Conservation (phyloP, 805 yeast species). For the Hanseniaspora clermontiae region DNA sequence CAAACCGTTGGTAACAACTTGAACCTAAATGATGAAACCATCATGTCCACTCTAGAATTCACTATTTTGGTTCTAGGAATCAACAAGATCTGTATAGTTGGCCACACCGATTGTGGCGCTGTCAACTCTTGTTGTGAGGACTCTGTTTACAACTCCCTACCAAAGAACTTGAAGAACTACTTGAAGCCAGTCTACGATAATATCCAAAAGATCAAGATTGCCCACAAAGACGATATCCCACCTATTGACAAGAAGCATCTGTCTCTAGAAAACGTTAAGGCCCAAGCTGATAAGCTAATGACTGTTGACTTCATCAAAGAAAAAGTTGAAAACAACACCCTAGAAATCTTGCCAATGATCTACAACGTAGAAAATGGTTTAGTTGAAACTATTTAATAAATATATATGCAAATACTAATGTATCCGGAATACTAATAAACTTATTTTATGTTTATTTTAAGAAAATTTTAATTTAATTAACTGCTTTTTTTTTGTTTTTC, state of each 20-base stretch:
- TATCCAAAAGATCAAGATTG: slow-evolving; percentile 44
- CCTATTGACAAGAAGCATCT: slow-evolving; percentile 39
- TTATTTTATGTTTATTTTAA: not conserved
- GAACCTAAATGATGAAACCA: slow-evolving; percentile 52
- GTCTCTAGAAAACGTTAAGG: slow-evolving; percentile 62
- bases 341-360: slow-evolving; percentile 71
- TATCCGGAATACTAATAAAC: slow-evolving; percentile 10
- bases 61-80: slow-evolving; percentile 78
- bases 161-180: slow-evolving; percentile 24
- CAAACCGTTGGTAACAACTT: slow-evolving; percentile 78
- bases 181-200: slow-evolving; percentile 59
- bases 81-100: slow-evolving; percentile 70
- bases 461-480: not conserved
- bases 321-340: slow-evolving; percentile 48
- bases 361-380: slow-evolving; percentile 74
- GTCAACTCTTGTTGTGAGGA: slow-evolving; percentile 64
- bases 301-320: slow-evolving; percentile 45
- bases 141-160: slow-evolving; percentile 7
- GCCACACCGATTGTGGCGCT: slow-evolving; percentile 94
- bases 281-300: slow-evolving; percentile 55
- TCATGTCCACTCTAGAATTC: slow-evolving; percentile 71
- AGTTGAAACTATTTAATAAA: slow-evolving; percentile 30
- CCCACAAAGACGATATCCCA: slow-evolving; percentile 25
- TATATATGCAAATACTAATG: not conserved
- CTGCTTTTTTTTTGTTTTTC: not conserved